Percentiles rank a stretch among this genome's conserved stretches.
Evolutionary conservation across 1,284 basidiomycete genomes (phyloP).

Genomic region (Cystobasidiaceae sp.): DNA sequence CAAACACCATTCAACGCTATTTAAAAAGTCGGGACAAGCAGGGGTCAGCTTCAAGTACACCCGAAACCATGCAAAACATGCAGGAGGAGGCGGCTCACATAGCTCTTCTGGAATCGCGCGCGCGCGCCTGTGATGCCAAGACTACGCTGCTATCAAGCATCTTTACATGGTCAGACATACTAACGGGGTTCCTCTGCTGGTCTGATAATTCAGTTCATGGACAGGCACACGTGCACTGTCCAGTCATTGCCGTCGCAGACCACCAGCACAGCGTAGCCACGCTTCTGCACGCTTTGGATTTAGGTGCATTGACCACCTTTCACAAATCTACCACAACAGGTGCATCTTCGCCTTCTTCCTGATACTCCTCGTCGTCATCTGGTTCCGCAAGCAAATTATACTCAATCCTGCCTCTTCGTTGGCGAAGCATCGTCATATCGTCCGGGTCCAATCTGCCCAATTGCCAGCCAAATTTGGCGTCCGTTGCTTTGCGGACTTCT

Average conservation of each 20-base stretch:
- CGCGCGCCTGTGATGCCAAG: constrained; percentile 30
- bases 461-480: constrained; percentile 40
- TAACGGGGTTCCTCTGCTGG: too few relatives aligned
- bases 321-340: constrained; percentile 39
- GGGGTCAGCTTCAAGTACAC: neutral
- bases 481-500: constrained; percentile 15
- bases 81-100: neutral
- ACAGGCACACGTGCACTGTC: too few relatives aligned
- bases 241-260: too few relatives aligned
- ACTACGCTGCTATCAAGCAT: too few relatives aligned
- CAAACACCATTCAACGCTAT: too few relatives aligned
- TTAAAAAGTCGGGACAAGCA: neutral
- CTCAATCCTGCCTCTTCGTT: constrained; percentile 8
- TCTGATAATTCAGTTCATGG: too few relatives aligned
- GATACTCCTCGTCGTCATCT: constrained; percentile 39
- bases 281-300: too few relatives aligned
- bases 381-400: constrained; percentile 30
- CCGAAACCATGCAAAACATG: neutral
- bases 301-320: neutral
- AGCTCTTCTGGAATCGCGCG: constrained; percentile 40
- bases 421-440: constrained; percentile 7
- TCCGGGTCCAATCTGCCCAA: constrained; percentile 33
- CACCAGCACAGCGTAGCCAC: too few relatives aligned
- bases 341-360: constrained; percentile 42
- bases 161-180: too few relatives aligned